Conservation (phyloP, 2,329 filamentous ascomycete genomes). For the Xylogone sp. region DNA sequence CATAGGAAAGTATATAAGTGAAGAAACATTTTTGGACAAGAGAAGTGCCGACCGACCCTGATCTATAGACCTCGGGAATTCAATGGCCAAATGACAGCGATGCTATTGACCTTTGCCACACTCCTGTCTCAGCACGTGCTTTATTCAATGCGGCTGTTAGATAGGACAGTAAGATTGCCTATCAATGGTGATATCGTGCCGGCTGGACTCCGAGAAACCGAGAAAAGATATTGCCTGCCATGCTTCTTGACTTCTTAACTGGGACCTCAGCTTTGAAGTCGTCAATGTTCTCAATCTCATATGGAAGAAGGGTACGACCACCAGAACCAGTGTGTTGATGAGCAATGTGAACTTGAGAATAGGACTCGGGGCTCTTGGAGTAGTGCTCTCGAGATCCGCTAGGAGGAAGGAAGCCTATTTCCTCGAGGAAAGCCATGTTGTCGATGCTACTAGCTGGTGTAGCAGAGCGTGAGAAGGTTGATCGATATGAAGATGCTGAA, state of each 20-base stretch:
- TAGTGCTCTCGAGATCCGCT: constrained; percentile 8
- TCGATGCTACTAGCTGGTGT: constrained; percentile 30
- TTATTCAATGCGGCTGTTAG: not conserved
- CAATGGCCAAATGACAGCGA: not conserved
- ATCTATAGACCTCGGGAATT: not conserved
- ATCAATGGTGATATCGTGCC: not conserved
- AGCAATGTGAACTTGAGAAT: constrained; percentile 20
- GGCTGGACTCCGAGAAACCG: constrained; percentile 15
- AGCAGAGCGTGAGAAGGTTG: constrained; percentile 21
- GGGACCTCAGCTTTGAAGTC: constrained; percentile 16
- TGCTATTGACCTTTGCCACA: not conserved
- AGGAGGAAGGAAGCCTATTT: constrained; percentile 7
- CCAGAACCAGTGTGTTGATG: constrained; percentile 10
- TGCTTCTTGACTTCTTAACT: constrained; percentile 18
- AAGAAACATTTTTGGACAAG: not conserved
- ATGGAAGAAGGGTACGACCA: constrained; percentile 23
- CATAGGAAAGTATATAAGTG: not conserved
- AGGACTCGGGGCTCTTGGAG: constrained; percentile 5
- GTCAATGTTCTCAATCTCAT: constrained; percentile 24
- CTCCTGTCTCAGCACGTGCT: not conserved
- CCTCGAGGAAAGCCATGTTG: constrained; percentile 20
- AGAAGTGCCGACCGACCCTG: not conserved
- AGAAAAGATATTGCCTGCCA: constrained; percentile 21
- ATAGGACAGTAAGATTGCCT: not conserved
- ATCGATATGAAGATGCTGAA: constrained; percentile 28